Percentiles rank a stretch among this genome's conserved stretches.
Evolutionary conservation across 1,284 basidiomycete species (phyloP).

Genomic region (Clitocybe nebularis): DNA sequence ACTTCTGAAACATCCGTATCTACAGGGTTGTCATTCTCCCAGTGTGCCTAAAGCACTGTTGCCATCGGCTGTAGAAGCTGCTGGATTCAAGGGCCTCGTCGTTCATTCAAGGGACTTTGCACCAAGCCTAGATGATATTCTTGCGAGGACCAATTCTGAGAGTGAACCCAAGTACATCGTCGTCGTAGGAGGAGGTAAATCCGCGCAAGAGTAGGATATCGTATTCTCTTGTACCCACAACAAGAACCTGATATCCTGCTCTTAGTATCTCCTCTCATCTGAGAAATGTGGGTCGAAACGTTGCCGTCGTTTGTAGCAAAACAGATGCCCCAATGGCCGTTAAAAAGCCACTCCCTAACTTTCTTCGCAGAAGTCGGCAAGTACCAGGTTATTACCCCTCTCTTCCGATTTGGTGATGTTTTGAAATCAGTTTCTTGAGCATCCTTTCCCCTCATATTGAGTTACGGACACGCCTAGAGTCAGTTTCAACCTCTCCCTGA

Average conservation of each 20-base stretch:
- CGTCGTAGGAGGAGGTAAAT: conserved; percentile 55
- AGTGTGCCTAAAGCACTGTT: conserved; percentile 37
- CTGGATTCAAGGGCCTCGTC: conserved; percentile 42
- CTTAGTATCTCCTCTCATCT: conserved; percentile 44
- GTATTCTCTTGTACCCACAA: neutral
- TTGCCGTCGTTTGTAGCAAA: conserved; percentile 46
- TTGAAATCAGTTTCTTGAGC: conserved; percentile 16
- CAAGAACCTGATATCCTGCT: too few relatives aligned
- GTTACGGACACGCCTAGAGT: conserved; percentile 18
- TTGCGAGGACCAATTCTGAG: conserved; percentile 18
- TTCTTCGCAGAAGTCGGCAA: conserved; percentile 46
- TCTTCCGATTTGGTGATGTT: neutral
- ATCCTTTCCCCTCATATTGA: conserved; percentile 20
- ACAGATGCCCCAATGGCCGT: conserved; percentile 45
- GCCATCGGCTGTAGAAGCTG: conserved; percentile 25
- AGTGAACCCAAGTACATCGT: conserved; percentile 28
- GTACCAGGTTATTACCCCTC: conserved; percentile 24
- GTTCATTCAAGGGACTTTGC: conserved; percentile 50
- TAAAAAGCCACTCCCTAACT: conserved; percentile 21
- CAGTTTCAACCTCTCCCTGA: conserved; percentile 1
- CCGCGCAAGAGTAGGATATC: conserved; percentile 31
- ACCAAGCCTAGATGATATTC: conserved; percentile 34
- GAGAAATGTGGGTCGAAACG: conserved; percentile 39
- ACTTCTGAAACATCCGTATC: conserved; percentile 21
- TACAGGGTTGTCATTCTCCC: conserved; percentile 54